Base-by-base conservation (phyloP, 768 basidiomycete species). In the Cystobasidium onofrii region DNA sequence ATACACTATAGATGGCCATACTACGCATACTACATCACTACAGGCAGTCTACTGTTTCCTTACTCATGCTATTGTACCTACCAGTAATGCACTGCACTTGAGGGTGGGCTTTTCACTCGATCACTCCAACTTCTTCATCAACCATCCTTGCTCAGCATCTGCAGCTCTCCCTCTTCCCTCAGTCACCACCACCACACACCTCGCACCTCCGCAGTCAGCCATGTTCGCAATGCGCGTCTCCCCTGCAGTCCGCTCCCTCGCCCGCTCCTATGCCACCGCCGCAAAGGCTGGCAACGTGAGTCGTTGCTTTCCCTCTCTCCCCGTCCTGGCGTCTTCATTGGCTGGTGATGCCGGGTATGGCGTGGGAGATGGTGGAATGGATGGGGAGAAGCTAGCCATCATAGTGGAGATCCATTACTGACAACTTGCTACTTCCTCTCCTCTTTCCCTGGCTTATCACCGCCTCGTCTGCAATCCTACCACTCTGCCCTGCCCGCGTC, bases 231-330 rank as follows among this genome's bases (percentile, higher is more conserved):
- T 60, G 23, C 57, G 57, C 20, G 27, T 27, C 27, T 60, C 57
- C 17, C 57, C 57, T 29, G 57, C 57, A 34, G 10, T 60, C 57
- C 57, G 57, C 33, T 15, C 57, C 1, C 57, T 60, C 6, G 33
- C 57, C 33, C 57, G 57, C 57, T 29, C 17, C 57, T 60, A 60
- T 60, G 57, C 57, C 25, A 60, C 57, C 33, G 57, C 57, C 31
- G 57, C 57, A 4, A 60, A 60, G 57, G 17, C 57, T 20, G 57
- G 17, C 33, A 15, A 27, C 15, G 57, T 60, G 23, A 60, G 57
- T 60, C 57, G 57, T 34, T n/a, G n/a, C 57, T 60, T 15, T 12
- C 57, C 57, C 12, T 29, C 25, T 9, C 52, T 60, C 57, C 33
- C 15, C 57, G 57, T 60, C 25, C 57, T 34, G 57, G 25, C 57